Evolutionary conservation across 176 grass and related monocot species (phyloP), one percentile per base, ranked within the genome.

Genomic region (Chloris gayana): DNA sequence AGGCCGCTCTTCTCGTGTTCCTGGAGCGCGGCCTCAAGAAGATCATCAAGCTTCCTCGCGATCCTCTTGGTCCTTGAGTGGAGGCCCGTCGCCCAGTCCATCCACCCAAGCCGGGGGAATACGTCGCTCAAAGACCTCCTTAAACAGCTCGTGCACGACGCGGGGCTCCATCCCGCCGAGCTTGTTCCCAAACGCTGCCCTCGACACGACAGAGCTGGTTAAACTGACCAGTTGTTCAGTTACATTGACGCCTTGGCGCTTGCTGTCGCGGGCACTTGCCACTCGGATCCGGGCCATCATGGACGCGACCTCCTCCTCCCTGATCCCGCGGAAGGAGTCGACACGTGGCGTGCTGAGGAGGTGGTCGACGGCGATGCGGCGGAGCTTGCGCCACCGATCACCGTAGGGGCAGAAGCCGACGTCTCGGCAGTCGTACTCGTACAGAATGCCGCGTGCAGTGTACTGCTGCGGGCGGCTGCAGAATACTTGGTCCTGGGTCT

Each of bases 361-460:
- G 47, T 87, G 85, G 38, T 72, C 30, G 37, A 80, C 74, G 64
- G 67, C 77, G 18, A 86, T 45, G 54, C 90, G 71, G 14, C 84
- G 75, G n/a, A 65, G 14, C 5, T 87, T 76, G 27, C 73, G 76
- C 89, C 87, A 94, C 14, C 83, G 78, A 59, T 94, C 89, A 0
- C 89, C 77, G 50, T 91, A 94, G 59, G 81, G 76, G 11, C 83
- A 74, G 71, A 83, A 87, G 18, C 47, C 46, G 17, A 91, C 29
- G 18, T 89, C 70, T 26, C 61, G 39, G 44, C 75, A 77, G 32
- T 41, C 72, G 68, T 89, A 92, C 2, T n/a, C n/a, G n/a, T n/a
- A n/a, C n/a, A 84, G 7, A 6, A 80, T 15, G 51, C 58, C 81
- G 1, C 73, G 38, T 1, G 74, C 42, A 22, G 69, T 78, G 72